Evolutionary conservation across 768 basidiomycete species (phyloP).

Genomic region (Xerocomellus intermedius): DNA sequence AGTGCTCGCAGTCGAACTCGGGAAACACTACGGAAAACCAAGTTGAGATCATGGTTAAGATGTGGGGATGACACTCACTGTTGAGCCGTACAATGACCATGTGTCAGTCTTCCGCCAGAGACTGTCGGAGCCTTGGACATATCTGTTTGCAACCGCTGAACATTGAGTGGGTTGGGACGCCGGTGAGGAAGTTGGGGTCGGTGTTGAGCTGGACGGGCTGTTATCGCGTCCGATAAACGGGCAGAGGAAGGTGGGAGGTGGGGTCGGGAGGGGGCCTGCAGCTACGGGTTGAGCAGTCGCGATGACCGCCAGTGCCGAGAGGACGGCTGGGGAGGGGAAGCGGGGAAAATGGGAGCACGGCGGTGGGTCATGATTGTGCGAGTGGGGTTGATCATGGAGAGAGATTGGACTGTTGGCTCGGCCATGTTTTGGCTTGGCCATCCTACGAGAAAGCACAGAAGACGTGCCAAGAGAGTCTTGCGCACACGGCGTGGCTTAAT

Average conservation of each 20-base stretch:
- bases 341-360: background rate
- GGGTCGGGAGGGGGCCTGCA: constrained; percentile 43
- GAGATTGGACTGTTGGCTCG: constrained; percentile 21
- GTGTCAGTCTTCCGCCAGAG: constrained; percentile 53
- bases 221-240: constrained; percentile 40
- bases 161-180: background rate
- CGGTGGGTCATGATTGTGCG: background rate
- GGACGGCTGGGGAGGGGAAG: constrained; percentile 49
- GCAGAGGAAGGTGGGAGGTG: constrained; percentile 53
- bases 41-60: background rate
- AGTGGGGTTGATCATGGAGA: background rate
- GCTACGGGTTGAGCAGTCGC: constrained; percentile 46
- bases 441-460: constrained; percentile 38
- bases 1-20: constrained; percentile 5
- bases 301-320: constrained; percentile 57
- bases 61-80: constrained; percentile 40
- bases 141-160: constrained; percentile 51
- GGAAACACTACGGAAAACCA: constrained; percentile 16
- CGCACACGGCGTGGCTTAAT: constrained; percentile 33
- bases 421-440: constrained; percentile 55
- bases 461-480: constrained; percentile 39
- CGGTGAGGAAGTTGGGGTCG: constrained; percentile 8
- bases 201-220: constrained; percentile 11
- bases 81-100: constrained; percentile 73
- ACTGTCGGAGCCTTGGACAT: constrained; percentile 49